phyloP scores from a whole-genome alignment of 495 filamentous ascomycete genomes.

The Bombardia bombarda region DNA sequence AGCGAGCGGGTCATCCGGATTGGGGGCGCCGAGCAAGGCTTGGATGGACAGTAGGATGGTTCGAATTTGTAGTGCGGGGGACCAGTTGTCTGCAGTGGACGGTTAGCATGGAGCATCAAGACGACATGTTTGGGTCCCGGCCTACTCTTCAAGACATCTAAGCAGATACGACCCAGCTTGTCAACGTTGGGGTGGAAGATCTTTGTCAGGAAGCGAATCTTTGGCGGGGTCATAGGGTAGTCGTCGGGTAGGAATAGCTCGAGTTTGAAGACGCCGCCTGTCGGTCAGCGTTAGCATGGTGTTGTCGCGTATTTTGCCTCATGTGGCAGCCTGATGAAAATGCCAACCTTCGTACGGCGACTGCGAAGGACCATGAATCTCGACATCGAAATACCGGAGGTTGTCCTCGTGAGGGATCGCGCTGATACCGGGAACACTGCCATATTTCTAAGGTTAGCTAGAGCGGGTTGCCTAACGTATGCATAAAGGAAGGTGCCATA shows the following conservation, averaged over 20 bases:
- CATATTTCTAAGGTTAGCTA: slow-evolving; percentile 14
- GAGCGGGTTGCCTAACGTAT: slow-evolving; percentile 2
- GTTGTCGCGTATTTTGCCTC: no score
- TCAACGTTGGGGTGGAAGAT: slow-evolving; percentile 99
- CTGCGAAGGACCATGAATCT: slow-evolving; percentile 86
- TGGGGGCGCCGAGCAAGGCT: slow-evolving; percentile 89
- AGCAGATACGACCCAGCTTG: slow-evolving; percentile 89
- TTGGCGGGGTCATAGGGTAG: slow-evolving; percentile 98
- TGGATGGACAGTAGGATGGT: slow-evolving; percentile 97
- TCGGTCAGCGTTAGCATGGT: background rate
- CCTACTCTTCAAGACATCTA: slow-evolving; percentile 95
- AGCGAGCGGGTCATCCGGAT: slow-evolving; percentile 93
- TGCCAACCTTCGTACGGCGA: slow-evolving; percentile 82
- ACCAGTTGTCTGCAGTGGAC: slow-evolving; percentile 81
- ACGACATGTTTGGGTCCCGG: background rate
- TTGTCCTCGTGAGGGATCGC: slow-evolving; percentile 98
- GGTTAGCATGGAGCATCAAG: background rate
- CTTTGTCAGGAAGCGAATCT: slow-evolving; percentile 96
- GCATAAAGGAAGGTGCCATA: slow-evolving; percentile 36
- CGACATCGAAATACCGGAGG: slow-evolving; percentile 94
- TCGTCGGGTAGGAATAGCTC: slow-evolving; percentile 99
- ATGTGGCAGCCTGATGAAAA: no score
- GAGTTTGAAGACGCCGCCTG: slow-evolving; percentile 92
- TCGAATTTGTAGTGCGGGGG: slow-evolving; percentile 92
- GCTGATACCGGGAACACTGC: slow-evolving; percentile 90